These are phyloP conservation scores for Teunomyces gatunensis DNA, from an alignment of 805 yeast species.

Conservation along the genomic window DNA sequence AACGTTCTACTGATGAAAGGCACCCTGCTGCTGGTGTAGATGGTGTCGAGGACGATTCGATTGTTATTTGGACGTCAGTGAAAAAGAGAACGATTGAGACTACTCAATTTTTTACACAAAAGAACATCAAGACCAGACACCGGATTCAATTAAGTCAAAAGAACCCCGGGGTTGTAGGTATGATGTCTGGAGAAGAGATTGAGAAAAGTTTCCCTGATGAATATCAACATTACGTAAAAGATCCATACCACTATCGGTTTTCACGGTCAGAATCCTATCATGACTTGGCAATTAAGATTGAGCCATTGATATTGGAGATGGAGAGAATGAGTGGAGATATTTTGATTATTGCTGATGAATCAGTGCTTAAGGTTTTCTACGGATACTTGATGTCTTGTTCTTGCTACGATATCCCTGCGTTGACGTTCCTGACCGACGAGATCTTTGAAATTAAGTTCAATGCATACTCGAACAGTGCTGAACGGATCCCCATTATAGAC, in stretches of 20 bases:
- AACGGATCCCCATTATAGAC: constrained; percentile 27
- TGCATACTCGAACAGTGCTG: constrained; percentile 76
- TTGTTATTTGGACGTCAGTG: constrained; percentile 95
- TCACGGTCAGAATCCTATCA: constrained; percentile 94
- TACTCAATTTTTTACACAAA: constrained; percentile 61
- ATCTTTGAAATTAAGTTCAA: constrained; percentile 84
- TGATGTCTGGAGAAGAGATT: constrained; percentile 60
- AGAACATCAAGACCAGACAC: constrained; percentile 65
- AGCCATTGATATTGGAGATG: constrained; percentile 89
- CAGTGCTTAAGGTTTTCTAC: constrained; percentile 82
- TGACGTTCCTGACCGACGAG: constrained; percentile 77
- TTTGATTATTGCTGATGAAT: constrained; percentile 88
- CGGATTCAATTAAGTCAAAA: constrained; percentile 82
- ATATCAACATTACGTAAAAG: constrained; percentile 58
- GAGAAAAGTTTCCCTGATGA: constrained; percentile 63
- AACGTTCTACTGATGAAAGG: constrained; percentile 34
- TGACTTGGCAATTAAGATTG: constrained; percentile 91
- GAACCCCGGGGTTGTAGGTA: constrained; percentile 86
- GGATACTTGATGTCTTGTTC: constrained; percentile 94
- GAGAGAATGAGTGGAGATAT: constrained; percentile 89
- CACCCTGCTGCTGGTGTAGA: constrained; percentile 51
- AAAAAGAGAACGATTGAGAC: constrained; percentile 81
- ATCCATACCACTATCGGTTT: constrained; percentile 91
- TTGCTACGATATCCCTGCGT: constrained; percentile 77
- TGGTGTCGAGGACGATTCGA: constrained; percentile 56